Evolutionary conservation across 306 rosid genomes (phyloP), one percentile per base, ranked within the genome.

Genomic region (Casuarina cunninghamiana): DNA sequence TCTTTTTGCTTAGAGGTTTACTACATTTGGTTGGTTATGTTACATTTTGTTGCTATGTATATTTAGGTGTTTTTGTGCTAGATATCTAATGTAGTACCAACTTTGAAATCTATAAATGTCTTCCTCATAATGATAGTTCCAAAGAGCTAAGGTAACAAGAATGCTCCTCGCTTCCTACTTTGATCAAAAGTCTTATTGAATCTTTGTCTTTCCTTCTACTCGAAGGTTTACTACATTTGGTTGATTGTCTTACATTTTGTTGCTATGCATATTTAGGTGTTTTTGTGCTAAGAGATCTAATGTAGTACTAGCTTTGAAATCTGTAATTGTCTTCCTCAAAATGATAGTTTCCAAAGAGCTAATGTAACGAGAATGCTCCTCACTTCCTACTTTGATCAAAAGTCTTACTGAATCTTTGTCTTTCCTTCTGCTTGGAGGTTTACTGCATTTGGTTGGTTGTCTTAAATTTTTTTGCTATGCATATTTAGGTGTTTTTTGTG

Each of bases 141-240:
- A 38, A 78, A 74, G 73, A 75, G 86, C 83, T 75, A 68, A 70
- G 79, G 86, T 75, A 79, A 42, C 17, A 17, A 67, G 32, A 67
- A 69, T 71, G 10, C 53, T 44, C 72, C n/a, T 67, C 72, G 26
- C 17, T 73, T 62, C 69, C 32, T 13, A 44, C 66, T 57, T 73
- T 39, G n/a, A 73, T 78, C 75, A 51, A 8, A 66, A 11, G 10
- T 68, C 46, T 21, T 45, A 43, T 75, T 19, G 5, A 41, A 78
- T 42, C 53, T 10, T 1, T 2, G 45, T 50, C 41, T 81, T 41
- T 16, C 7, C 37, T 53, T 74, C 48, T 70, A 21, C 62, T 39
- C 42, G 11, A 7, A 69, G 39, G 26, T 37, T 42, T 46, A 53
- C 19, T 48, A 21, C 32, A 17, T 71, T 70, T 26, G 21, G 38